Base-by-base conservation (phyloP, 345 rosid genomes). In the Ceriops decandra region DNA sequence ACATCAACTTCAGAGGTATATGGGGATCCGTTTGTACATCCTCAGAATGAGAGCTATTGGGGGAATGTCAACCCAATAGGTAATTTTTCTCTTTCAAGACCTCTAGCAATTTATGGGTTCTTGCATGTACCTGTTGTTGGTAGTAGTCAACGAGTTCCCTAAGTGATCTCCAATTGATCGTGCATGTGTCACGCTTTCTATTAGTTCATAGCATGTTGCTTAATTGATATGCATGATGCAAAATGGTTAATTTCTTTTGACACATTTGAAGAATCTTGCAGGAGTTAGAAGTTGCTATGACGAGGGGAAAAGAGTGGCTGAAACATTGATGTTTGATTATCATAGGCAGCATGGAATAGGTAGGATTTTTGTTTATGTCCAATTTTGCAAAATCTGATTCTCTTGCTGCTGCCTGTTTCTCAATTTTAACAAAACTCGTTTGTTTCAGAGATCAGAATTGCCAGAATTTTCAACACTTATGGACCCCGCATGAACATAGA, bases 51-150 rank as follows among this genome's bases (percentile, higher is more conserved):
- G 83, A 86, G 82, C 82, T 93, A 91, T 31, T 91, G 97, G 97
- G 97, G 98, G 68, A 93, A 93, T 84, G 97, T 93, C 20, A 93
- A 93, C 79, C 98, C 98, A 6, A 93, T 93, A 17, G 97, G 98
- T 89, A 78, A 79, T 73, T 54, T 42, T 13, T 42, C 17, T 42
- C 49, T 2, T 13, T 42, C 49, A 42, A 42, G 49, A 42, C 49
- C 49, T 42, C 17, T 13, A 3, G 17, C 16, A 42, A 15, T 42
- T 11, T 42, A 13, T 42, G 19, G 19, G 19, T 42, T 42, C 17
- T 42, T 42, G 16, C 17, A 42, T 15, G 49, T 42, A 13, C 49
- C 2, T 42, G 17, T 42, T 13, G 17, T 42, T 42, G 49, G 49
- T 17, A 13, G 17, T 42, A 2, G 17, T 13, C 17, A 4, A 42